Conservation (phyloP, 129 eudicot species). For the Flaveria brownii region DNA sequence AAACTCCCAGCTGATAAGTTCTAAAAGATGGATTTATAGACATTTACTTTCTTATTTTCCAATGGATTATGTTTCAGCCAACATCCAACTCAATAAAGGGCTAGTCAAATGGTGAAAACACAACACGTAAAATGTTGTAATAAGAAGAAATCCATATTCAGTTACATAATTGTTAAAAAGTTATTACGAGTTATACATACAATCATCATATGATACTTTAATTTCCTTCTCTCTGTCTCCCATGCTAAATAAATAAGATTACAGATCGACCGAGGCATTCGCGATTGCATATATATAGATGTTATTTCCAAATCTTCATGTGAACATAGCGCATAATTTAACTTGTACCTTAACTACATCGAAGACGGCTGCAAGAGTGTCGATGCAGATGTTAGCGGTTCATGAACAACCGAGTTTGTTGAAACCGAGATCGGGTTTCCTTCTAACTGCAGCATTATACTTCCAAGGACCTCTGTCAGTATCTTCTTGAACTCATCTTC, state of each 20-base stretch:
- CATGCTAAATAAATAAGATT: conserved; percentile 21
- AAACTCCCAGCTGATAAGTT: too few relatives aligned
- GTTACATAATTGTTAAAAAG: not conserved
- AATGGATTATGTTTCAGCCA: too few relatives aligned
- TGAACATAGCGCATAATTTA: conserved; percentile 27
- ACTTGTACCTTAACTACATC: conserved; percentile 30
- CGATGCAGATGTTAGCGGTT: conserved; percentile 64
- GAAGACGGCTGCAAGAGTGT: conserved; percentile 60
- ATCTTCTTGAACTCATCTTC: conserved; percentile 92
- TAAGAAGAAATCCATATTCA: not conserved
- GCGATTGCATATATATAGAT: conserved; percentile 13
- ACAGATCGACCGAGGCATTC: not conserved
- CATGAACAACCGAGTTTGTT: conserved; percentile 88
- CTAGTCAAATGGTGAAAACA: too few relatives aligned
- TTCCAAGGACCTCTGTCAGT: conserved; percentile 68
- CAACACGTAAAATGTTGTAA: not conserved
- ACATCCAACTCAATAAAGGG: too few relatives aligned
- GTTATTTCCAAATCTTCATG: conserved; percentile 26
- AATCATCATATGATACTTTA: conserved; percentile 27
- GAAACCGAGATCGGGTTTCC: conserved; percentile 78
- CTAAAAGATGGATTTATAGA: too few relatives aligned
- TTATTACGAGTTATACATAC: not conserved
- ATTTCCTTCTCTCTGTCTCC: conserved; percentile 1
- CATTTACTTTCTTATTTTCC: too few relatives aligned
- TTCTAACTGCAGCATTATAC: conserved; percentile 82